Evolutionary conservation across 1,284 basidiomycete species (phyloP).

Genomic region (Fereydounia khargensis): DNA sequence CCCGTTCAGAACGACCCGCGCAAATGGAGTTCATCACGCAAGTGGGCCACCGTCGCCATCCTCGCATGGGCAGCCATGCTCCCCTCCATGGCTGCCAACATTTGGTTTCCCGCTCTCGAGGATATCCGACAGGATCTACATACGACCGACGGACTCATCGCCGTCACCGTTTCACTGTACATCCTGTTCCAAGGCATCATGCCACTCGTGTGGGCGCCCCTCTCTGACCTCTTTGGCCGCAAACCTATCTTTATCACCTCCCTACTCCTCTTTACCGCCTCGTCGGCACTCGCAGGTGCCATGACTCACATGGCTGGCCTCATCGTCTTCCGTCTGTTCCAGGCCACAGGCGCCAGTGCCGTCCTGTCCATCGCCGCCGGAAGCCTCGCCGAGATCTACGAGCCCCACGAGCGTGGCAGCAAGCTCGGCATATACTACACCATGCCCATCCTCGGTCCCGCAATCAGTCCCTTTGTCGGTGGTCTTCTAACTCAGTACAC

Average conservation of each 20-base stretch:
- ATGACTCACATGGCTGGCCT: conserved; percentile 4
- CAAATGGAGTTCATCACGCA: conserved; percentile 68
- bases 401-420: conserved; percentile 8
- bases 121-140: conserved; percentile 68
- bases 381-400: conserved; percentile 13
- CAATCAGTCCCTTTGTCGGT: conserved; percentile 13
- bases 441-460: conserved; percentile 10
- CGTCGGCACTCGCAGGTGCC: background rate
- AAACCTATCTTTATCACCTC: conserved; percentile 11
- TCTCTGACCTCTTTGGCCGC: conserved; percentile 68
- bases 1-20: conserved; percentile 75
- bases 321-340: conserved; percentile 7
- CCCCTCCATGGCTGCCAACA: conserved; percentile 67
- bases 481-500: conserved; percentile 7
- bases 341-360: conserved; percentile 7
- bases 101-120: conserved; percentile 65
- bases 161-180: conserved; percentile 72
- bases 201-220: conserved; percentile 70
- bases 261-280: conserved; percentile 8
- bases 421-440: conserved; percentile 19
- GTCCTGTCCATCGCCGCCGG: conserved; percentile 14
- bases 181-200: conserved; percentile 73
- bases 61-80: conserved; percentile 67
- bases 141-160: conserved; percentile 69
- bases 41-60: conserved; percentile 65